Evolutionary conservation across 176 grass and related monocot genomes (phyloP).

Genomic region (Neostapfia colusana): DNA sequence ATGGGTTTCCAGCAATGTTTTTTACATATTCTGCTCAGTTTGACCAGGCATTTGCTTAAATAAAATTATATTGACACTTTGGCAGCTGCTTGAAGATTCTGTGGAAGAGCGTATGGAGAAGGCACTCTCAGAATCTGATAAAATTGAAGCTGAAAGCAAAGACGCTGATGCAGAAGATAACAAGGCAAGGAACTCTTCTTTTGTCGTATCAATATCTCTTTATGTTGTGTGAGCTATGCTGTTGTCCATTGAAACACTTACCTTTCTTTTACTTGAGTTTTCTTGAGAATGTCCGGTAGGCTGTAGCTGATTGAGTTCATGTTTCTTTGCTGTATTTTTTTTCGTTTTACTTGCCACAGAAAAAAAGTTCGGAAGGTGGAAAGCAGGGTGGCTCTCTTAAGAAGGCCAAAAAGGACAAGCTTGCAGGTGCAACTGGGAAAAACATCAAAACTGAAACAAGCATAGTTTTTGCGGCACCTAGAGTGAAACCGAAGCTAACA

Average conservation of each 20-base stretch:
- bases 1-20: not conserved
- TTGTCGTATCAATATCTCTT: not conserved
- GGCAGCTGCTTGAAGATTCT: slow-evolving; percentile 96
- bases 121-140: slow-evolving; percentile 79
- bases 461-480: slow-evolving; percentile 64
- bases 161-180: slow-evolving; percentile 79
- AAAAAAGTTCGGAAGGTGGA: slow-evolving; percentile 72
- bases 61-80: slow-evolving; percentile 39
- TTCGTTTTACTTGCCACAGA: slow-evolving; percentile 54
- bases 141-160: slow-evolving; percentile 86
- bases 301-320: not conserved
- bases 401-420: slow-evolving; percentile 93
- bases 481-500: slow-evolving; percentile 84
- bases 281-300: not conserved
- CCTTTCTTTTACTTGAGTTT: not conserved
- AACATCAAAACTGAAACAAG: slow-evolving; percentile 66
- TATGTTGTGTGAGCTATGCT: not conserved
- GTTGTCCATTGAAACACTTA: not conserved
- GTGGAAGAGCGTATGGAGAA: slow-evolving; percentile 83
- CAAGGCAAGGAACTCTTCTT: slow-evolving; percentile 54
- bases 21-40: slow-evolving; percentile 5
- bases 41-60: slow-evolving; percentile 12
- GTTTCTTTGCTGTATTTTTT: slow-evolving; percentile 24
- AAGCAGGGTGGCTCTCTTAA: slow-evolving; percentile 71
- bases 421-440: slow-evolving; percentile 72